Evolutionary conservation across 768 basidiomycete genomes (phyloP).

Genomic region (Coprinellus aureogranulatus): DNA sequence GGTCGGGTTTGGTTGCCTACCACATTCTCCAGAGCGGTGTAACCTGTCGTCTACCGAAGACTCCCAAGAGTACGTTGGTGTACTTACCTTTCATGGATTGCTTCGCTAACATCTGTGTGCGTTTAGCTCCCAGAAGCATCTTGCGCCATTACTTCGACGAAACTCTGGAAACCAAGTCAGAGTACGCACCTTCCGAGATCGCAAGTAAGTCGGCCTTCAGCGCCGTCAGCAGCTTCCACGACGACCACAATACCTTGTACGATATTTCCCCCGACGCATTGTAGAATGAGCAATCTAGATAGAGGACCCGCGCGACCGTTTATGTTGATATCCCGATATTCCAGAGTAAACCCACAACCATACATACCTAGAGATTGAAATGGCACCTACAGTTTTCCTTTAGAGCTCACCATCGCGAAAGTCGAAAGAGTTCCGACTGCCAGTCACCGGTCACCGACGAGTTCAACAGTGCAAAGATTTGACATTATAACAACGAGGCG

Average conservation of each 20-base stretch:
- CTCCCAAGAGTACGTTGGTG: conserved; percentile 76
- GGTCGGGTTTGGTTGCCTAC: conserved; percentile 90
- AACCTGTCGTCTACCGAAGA: conserved; percentile 87
- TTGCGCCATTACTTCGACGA: conserved; percentile 95
- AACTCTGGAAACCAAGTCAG: conserved; percentile 61
- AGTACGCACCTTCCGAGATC: conserved; percentile 58
- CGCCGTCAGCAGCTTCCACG: conserved; percentile 45
- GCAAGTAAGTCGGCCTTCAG: conserved; percentile 54
- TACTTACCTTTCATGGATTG: neutral
- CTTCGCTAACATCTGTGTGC: neutral
- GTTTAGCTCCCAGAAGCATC: conserved; percentile 77
- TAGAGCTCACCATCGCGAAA: no score
- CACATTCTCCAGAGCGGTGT: conserved; percentile 89
- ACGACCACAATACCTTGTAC: conserved; percentile 56
- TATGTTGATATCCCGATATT: no score
- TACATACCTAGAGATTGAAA: no score
- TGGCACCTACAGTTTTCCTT: no score
- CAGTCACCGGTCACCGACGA: no score
- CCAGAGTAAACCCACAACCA: no score
- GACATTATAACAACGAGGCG: no score
- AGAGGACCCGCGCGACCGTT: no score
- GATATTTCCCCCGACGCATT: conserved; percentile 73
- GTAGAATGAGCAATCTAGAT: no score
- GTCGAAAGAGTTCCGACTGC: no score
- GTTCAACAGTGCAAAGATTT: no score